Conservation (phyloP, 352 stramenopile genomes). For the Aphanomyces euteiches region DNA sequence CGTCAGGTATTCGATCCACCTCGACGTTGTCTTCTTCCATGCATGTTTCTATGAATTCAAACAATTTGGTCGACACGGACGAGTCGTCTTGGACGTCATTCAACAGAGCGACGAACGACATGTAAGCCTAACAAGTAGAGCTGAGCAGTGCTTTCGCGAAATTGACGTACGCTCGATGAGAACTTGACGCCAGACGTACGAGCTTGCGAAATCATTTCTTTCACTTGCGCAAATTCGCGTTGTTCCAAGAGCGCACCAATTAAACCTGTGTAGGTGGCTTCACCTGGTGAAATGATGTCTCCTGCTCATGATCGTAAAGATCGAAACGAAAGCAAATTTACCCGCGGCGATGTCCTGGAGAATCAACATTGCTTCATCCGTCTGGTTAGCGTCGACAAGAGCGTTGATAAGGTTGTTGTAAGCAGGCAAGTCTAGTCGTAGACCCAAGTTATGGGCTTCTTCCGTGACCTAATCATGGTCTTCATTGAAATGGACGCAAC, state of each 20-base stretch:
- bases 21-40: conserved; percentile 65
- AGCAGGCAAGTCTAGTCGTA: conserved; percentile 55
- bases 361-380: conserved; percentile 54
- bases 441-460: conserved; percentile 49
- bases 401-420: conserved; percentile 51
- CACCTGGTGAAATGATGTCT: conserved; percentile 47
- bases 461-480: conserved; percentile 46
- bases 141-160: background rate
- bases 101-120: conserved; percentile 46
- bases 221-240: conserved; percentile 44
- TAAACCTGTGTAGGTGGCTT: conserved; percentile 44
- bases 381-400: conserved; percentile 42
- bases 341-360: conserved; percentile 44
- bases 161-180: conserved; percentile 42
- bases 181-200: conserved; percentile 48
- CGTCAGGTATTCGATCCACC: background rate
- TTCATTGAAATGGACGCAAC: background rate
- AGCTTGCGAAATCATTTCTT: conserved; percentile 45
- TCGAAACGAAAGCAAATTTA: background rate
- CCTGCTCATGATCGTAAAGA: conserved; percentile 30
- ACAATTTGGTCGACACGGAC: conserved; percentile 53
- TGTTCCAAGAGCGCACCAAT: conserved; percentile 43
- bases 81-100: conserved; percentile 47
- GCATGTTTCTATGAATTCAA: conserved; percentile 58
- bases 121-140: conserved; percentile 43